These are phyloP conservation scores for Simmondsia chinensis DNA, from an alignment of 148 eudicot species.

Conservation along the genomic window DNA sequence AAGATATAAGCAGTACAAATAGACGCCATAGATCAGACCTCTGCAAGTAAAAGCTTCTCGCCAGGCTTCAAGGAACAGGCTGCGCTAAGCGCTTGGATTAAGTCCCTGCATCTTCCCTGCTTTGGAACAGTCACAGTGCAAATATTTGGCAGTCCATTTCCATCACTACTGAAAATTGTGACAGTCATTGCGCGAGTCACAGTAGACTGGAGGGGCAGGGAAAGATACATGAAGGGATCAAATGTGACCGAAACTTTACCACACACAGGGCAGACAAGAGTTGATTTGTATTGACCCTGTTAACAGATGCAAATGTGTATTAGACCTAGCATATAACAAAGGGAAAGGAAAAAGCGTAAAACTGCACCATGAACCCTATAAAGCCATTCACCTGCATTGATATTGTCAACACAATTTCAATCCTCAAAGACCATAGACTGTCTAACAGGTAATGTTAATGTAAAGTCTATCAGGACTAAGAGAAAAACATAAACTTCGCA, in stretches of 20 bases:
- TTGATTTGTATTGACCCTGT: slow-evolving; percentile 98
- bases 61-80: slow-evolving; percentile 67
- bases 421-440: too few species aligned
- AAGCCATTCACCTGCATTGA: too few species aligned
- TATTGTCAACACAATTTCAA: too few species aligned
- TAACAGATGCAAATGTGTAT: too few species aligned
- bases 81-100: slow-evolving; percentile 76
- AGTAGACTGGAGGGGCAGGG: slow-evolving; percentile 89
- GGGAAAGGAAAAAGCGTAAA: too few species aligned
- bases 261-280: slow-evolving; percentile 86
- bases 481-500: too few species aligned
- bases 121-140: slow-evolving; percentile 83
- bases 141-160: slow-evolving; percentile 66
- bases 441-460: too few species aligned
- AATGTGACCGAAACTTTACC: slow-evolving; percentile 82
- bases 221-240: slow-evolving; percentile 99
- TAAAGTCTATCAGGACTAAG: too few species aligned
- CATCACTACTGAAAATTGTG: slow-evolving; percentile 78
- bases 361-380: too few species aligned
- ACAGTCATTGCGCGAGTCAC: slow-evolving; percentile 74
- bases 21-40: slow-evolving; percentile 33
- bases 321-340: too few species aligned
- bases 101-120: slow-evolving; percentile 89
- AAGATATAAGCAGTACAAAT: neutral
- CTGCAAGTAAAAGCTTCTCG: slow-evolving; percentile 95